phyloP scores from a whole-genome alignment of 768 basidiomycete genomes.

The Boletus coccyginus region DNA sequence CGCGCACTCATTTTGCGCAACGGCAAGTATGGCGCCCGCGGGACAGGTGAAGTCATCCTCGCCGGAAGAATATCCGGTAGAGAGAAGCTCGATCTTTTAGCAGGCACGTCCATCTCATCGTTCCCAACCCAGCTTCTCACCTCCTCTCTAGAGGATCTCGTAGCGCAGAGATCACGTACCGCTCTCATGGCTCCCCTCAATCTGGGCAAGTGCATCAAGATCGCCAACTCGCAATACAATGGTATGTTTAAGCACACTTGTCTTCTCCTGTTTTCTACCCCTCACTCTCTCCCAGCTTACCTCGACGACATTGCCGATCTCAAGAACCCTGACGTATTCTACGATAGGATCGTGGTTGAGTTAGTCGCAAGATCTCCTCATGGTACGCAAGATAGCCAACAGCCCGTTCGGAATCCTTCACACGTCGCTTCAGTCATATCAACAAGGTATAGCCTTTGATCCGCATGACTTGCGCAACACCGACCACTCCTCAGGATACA shows the following conservation, averaged over 20 bases:
- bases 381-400: slow-evolving; percentile 24
- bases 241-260: slow-evolving; percentile 39
- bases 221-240: slow-evolving; percentile 72
- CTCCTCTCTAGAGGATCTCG: slow-evolving; percentile 57
- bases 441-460: slow-evolving; percentile 45
- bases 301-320: slow-evolving; percentile 69
- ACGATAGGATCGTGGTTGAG: slow-evolving; percentile 53
- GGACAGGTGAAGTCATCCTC: slow-evolving; percentile 64
- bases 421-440: slow-evolving; percentile 57
- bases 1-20: slow-evolving; percentile 73
- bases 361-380: slow-evolving; percentile 47
- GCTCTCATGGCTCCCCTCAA: slow-evolving; percentile 65
- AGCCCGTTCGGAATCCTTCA: slow-evolving; percentile 40
- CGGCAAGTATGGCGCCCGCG: slow-evolving; percentile 69
- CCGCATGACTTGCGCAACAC: not conserved
- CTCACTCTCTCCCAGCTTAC: slow-evolving; percentile 44
- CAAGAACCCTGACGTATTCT: slow-evolving; percentile 64
- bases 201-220: slow-evolving; percentile 58
- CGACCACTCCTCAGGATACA: slow-evolving; percentile 54
- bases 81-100: slow-evolving; percentile 77
- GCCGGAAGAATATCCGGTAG: slow-evolving; percentile 64
- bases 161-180: slow-evolving; percentile 47
- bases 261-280: slow-evolving; percentile 1
- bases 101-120: slow-evolving; percentile 44
- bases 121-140: not conserved